These are phyloP conservation scores for Suillus placidus DNA, from an alignment of 768 basidiomycete genomes.

Conservation along the genomic window DNA sequence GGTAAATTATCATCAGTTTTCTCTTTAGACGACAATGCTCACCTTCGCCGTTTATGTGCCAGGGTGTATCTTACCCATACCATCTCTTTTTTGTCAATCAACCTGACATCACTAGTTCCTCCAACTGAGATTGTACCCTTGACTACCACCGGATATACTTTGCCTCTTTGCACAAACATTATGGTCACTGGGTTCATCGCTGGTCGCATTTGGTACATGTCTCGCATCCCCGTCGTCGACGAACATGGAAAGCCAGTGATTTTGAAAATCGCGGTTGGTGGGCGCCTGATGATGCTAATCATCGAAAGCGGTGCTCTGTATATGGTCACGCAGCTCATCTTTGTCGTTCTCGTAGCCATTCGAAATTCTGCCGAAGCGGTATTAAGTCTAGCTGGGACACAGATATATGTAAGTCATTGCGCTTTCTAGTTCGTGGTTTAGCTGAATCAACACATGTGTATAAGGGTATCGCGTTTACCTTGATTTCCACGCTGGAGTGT, in stretches of 20 bases:
- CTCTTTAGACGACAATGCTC: background rate
- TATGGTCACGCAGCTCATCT: conserved; percentile 32
- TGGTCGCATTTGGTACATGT: conserved; percentile 32
- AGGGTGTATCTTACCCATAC: conserved; percentile 3
- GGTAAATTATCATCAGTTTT: conserved; percentile 20
- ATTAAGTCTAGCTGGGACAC: conserved; percentile 27
- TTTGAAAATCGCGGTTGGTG: conserved; percentile 9
- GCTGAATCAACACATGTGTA: background rate
- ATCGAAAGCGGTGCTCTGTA: conserved; percentile 36
- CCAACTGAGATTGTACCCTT: conserved; percentile 31
- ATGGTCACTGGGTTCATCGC: conserved; percentile 38
- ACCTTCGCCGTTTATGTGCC: background rate
- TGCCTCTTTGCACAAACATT: conserved; percentile 40
- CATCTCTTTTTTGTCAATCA: background rate
- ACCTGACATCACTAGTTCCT: conserved; percentile 13
- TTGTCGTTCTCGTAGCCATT: conserved; percentile 34
- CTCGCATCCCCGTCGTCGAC: conserved; percentile 9
- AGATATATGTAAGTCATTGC: conserved; percentile 31
- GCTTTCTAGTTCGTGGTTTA: background rate
- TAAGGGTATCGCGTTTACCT: conserved; percentile 21
- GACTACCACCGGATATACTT: conserved; percentile 30
- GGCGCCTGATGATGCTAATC: conserved; percentile 27
- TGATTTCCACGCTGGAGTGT: too few relatives aligned
- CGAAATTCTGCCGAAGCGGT: conserved; percentile 33
- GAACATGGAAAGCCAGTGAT: conserved; percentile 2